Evolutionary conservation across 768 basidiomycete genomes (phyloP), one percentile per base, ranked within the genome.

Genomic region (Calocybe gangraenosa): DNA sequence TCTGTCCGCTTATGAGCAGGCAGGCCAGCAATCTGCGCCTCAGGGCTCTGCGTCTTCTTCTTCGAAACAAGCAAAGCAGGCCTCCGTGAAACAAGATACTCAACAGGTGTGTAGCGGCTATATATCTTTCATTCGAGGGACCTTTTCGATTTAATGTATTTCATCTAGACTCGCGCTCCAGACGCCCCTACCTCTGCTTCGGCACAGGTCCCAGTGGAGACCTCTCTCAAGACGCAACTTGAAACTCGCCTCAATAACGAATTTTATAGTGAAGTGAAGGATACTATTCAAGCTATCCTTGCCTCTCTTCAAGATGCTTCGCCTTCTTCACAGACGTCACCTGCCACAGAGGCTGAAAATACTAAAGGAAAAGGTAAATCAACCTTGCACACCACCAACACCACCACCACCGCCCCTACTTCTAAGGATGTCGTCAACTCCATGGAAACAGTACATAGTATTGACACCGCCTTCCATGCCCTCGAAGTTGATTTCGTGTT

Each of bases 291-390:
- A 44, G 69, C 67, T 21, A 62, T 70, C 45, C 56, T 70, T 41
- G 61, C 63, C 43, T 69, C 68, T 18, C 61, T 69, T 18, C 39
- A 53, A 11, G 59, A 62, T n/a, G 13, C 54, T 21, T 36, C 7
- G 37, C 55, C 20, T 37, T 47, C 15, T 5, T 35, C 15, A 47
- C 14, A 15, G 33, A 13, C 17, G 33, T n/a, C 10, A 40, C 18
- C 49, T 25, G 8, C 56, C 3, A 18, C 41, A 18, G 20, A 50
- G 3, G 13, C 36, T 7, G 36, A 34, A 15, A 51, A 30, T 30
- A 35, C 44, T 32, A 74, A 75, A 40, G 73, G 69, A n/a, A 74
- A 75, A 45, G 63, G 36, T 14, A 73, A 68, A 40, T 38, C 49
- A 1, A 30, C 46, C 3, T 45, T 46, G 11, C n/a, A 49, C 2